Percentiles rank a stretch among this genome's conserved stretches.
These are phyloP conservation scores for Elaphomyces granulatus DNA, from an alignment of 495 filamentous ascomycete genomes.

Conservation along the genomic window DNA sequence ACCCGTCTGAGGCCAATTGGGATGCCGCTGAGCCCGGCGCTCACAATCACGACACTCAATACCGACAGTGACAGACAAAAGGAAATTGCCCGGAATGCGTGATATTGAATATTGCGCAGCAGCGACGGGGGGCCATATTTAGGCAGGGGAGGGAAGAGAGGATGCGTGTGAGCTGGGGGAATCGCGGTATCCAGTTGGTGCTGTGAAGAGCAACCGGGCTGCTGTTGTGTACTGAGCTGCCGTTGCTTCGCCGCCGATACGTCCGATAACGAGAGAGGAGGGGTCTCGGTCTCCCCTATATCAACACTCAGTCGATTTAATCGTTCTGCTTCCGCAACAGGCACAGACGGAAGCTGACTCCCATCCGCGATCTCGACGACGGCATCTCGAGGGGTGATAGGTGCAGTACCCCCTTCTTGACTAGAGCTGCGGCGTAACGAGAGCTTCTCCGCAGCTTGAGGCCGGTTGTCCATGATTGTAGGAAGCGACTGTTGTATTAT, in stretches of 20 bases:
- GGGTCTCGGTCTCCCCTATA: slow-evolving; percentile 13
- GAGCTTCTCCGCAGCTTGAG: too few species aligned
- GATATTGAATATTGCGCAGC: slow-evolving; percentile 47
- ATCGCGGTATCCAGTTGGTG: slow-evolving; percentile 21
- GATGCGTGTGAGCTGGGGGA: slow-evolving; percentile 55
- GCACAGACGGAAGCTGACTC: slow-evolving; percentile 47
- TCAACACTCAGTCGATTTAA: slow-evolving; percentile 49
- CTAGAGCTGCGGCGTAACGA: too few species aligned
- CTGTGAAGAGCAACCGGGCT: too few species aligned
- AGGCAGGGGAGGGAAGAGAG: slow-evolving; percentile 78
- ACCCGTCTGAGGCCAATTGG: slow-evolving; percentile 31
- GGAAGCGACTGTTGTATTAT: too few species aligned
- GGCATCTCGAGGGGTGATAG: slow-evolving; percentile 55
- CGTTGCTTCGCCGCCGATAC: too few species aligned
- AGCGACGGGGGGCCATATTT: slow-evolving; percentile 63
- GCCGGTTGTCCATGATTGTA: too few species aligned
- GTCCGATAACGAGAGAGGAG: slow-evolving; percentile 1
- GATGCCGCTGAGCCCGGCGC: slow-evolving; percentile 49
- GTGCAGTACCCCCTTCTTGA: too few species aligned
- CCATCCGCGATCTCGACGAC: slow-evolving; percentile 55
- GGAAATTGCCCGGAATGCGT: slow-evolving; percentile 45
- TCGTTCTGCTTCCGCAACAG: slow-evolving; percentile 48
- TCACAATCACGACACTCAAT: slow-evolving; percentile 58
- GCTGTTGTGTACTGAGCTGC: too few species aligned
- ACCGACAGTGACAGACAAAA: slow-evolving; percentile 66